Evolutionary conservation across 371 early-diverging fungal genomes (phyloP).

Genomic region (Mortierella sp.): DNA sequence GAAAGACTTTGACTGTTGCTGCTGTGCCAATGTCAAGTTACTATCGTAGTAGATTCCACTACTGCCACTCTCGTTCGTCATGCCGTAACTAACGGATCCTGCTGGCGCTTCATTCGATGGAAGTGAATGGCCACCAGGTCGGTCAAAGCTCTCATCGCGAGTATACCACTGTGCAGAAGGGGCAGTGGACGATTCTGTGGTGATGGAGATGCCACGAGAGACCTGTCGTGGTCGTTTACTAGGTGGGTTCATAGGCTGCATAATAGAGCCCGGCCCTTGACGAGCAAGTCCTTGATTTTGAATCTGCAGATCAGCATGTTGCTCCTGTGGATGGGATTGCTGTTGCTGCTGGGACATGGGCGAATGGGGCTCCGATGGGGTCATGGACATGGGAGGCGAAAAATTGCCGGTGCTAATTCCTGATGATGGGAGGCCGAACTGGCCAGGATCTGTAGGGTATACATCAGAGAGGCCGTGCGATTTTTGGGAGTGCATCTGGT

Average conservation of each 20-base stretch:
- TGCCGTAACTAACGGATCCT: slow-evolving; percentile 15
- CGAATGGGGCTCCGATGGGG: slow-evolving; percentile 34
- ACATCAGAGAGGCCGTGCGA: slow-evolving; percentile 18
- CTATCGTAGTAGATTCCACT: slow-evolving; percentile 33
- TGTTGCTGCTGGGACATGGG: slow-evolving; percentile 34
- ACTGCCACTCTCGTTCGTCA: slow-evolving; percentile 8
- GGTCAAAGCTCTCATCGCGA: slow-evolving; percentile 26
- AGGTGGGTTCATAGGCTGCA: slow-evolving; percentile 25
- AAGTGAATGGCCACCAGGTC: slow-evolving; percentile 16
- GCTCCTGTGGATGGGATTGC: slow-evolving; percentile 11
- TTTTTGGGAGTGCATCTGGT: slow-evolving; percentile 20
- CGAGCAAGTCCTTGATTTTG: slow-evolving; percentile 15
- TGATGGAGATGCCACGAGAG: slow-evolving; percentile 20
- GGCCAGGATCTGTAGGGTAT: slow-evolving; percentile 23
- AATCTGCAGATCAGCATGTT: slow-evolving; percentile 18
- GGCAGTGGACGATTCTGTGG: slow-evolving; percentile 12
- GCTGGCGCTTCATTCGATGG: slow-evolving; percentile 16
- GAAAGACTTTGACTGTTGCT: slow-evolving; percentile 18
- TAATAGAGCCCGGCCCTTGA: slow-evolving; percentile 12
- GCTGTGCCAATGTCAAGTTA: slow-evolving; percentile 17
- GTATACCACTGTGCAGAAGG: slow-evolving; percentile 32
- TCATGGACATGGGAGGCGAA: slow-evolving; percentile 40
- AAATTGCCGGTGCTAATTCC: slow-evolving; percentile 34
- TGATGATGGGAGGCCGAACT: slow-evolving; percentile 20
- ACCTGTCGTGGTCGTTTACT: slow-evolving; percentile 33